Percentiles rank a stretch among this genome's conserved stretches.
Conservation (phyloP, 768 basidiomycete species). For the Leccinellum luteum region DNA sequence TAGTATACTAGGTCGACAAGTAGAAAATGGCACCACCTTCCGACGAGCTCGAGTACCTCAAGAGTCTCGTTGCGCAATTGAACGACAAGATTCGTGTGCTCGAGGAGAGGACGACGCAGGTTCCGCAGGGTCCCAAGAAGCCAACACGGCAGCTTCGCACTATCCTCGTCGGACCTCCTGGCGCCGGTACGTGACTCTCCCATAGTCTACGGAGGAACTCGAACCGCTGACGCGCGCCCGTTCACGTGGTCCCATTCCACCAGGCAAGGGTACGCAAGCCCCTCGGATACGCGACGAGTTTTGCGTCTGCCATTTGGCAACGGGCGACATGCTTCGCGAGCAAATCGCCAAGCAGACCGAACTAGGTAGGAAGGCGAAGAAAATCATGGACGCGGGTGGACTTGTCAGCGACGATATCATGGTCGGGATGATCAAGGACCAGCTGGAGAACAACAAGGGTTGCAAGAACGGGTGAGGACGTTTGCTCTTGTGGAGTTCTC, state of each 20-base stretch:
- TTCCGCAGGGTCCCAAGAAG: constrained; percentile 42
- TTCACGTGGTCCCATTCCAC: not conserved
- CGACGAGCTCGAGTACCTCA: constrained; percentile 93
- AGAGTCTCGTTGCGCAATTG: constrained; percentile 85
- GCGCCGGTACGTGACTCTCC: constrained; percentile 68
- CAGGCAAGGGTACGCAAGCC: constrained; percentile 98
- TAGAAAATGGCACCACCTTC: constrained; percentile 51
- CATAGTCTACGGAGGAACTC: not conserved
- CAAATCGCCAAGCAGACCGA: constrained; percentile 86
- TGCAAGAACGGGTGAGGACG: constrained; percentile 92
- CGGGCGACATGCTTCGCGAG: constrained; percentile 97
- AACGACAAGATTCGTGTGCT: constrained; percentile 83
- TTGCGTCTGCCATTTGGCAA: constrained; percentile 97
- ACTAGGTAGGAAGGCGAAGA: constrained; percentile 91
- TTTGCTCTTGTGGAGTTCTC: not conserved
- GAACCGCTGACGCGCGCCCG: not conserved
- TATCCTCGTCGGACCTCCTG: constrained; percentile 94
- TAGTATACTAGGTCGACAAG: not conserved
- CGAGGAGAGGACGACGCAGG: constrained; percentile 64
- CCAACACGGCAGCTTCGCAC: constrained; percentile 82
- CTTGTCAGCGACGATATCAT: constrained; percentile 96
- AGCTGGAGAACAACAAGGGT: constrained; percentile 86
- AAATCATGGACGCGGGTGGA: constrained; percentile 96
- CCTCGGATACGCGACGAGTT: constrained; percentile 89
- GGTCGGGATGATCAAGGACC: constrained; percentile 96